Percentiles rank a stretch among this genome's conserved stretches.
Evolutionary conservation across 1,284 basidiomycete genomes (phyloP).

Genomic region (Leucoagaricus sp.): DNA sequence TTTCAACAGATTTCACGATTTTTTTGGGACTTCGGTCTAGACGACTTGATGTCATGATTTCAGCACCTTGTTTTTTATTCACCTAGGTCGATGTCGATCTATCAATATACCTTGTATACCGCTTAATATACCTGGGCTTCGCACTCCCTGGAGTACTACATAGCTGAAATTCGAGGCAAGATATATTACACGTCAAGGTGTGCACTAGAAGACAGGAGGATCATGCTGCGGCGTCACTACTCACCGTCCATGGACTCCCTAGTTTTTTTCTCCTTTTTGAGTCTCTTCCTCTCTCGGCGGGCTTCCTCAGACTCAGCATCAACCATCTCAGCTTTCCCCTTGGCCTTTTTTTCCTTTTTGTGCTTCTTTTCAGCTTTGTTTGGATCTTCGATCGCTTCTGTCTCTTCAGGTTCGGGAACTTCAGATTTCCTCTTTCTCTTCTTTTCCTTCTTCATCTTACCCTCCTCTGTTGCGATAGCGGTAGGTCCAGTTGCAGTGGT

Average conservation of each 20-base stretch:
- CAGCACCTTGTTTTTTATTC: constrained; percentile 20
- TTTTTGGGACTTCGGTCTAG: constrained; percentile 10
- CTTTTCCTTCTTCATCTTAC: constrained; percentile 55
- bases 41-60: constrained; percentile 31
- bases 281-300: constrained; percentile 57
- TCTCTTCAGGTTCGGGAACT: constrained; percentile 39
- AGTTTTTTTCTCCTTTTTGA: constrained; percentile 75
- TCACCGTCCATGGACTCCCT: constrained; percentile 47
- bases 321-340: constrained; percentile 26
- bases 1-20: constrained; percentile 23
- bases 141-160: not conserved
- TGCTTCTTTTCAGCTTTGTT: constrained; percentile 60
- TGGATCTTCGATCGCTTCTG: constrained; percentile 37
- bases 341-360: constrained; percentile 45
- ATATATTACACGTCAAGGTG: too few species aligned
- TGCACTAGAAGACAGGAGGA: too few species aligned
- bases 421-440: constrained; percentile 77
- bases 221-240: constrained; percentile 21
- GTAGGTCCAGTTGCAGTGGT: constrained; percentile 20
- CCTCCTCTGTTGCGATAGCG: constrained; percentile 23
- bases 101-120: constrained; percentile 25
- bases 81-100: constrained; percentile 6
- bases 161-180: not conserved
- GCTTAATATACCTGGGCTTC: constrained; percentile 6
- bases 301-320: constrained; percentile 57